Base-by-base conservation (phyloP, 805 yeast genomes). In the Hanseniaspora valbyensis region DNA sequence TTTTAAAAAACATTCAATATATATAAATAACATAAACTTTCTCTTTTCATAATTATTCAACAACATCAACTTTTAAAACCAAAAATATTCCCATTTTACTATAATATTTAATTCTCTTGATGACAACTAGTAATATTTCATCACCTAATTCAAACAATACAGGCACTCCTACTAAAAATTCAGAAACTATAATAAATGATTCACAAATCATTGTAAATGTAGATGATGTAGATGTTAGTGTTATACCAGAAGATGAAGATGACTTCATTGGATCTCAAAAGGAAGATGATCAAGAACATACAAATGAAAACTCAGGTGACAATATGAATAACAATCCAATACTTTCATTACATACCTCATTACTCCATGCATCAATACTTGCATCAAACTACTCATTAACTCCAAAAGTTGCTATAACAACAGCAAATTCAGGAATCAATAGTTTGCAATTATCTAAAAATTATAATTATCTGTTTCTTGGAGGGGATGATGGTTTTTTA, bases 401-500 rank as follows among this genome's bases (percentile, higher is more conserved):
- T 34, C 97, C 98, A 0, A 75, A 83, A 10, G 94, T 83, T 19
- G 96, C 96, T 1, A 80, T 89, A 10, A 90, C 95, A 1, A 87
- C 85, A 58, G 73, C 86, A 1, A 68, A 85, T 1, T 80, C 83
- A 25, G 50, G 51, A 16, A 81, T 92, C 29, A 87, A 87, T 64
- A 75, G 92, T 2, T 57, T 90, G 32, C 81, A 89, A 1, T 69
- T 87, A 42, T 76, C 95, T 1, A 77, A 76, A 58, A 95, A 94
- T 5, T 81, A 88, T 38, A 81, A 80, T 60, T 89, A 88, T 82
- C 70, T 92, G 36, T 82, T 89, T 58, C 81, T 95, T 0, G 98
- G 98, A 19, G 97, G 97, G 9, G 90, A 83, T 56, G 98, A 92
- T 64, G 98, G 98, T 4, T 85, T 80, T 58, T 83, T 92, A 30